These are phyloP conservation scores for Metschnikowia koreensis DNA, from an alignment of 805 yeast species.

Conservation along the genomic window DNA sequence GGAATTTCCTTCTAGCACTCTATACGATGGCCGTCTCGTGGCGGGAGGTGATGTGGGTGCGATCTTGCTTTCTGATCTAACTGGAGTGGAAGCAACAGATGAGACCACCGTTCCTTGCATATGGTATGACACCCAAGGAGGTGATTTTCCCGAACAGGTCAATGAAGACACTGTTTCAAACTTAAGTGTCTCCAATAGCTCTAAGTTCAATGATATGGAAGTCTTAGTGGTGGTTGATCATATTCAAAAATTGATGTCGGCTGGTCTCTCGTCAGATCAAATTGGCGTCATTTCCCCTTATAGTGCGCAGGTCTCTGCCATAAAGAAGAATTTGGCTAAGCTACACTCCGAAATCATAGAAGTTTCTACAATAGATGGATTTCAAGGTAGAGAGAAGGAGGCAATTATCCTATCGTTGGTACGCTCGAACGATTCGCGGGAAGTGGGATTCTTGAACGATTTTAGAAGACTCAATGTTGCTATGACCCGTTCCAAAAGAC, in stretches of 20 bases:
- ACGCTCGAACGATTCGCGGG: conserved; percentile 66
- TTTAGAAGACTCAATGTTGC: conserved; percentile 86
- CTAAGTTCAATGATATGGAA: conserved; percentile 80
- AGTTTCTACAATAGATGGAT: conserved; percentile 90
- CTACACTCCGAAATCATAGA: conserved; percentile 49
- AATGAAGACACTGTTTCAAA: conserved; percentile 22
- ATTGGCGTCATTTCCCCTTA: conserved; percentile 93
- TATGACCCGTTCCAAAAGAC: conserved; percentile 85
- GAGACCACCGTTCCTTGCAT: conserved; percentile 55
- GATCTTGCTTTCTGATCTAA: conserved; percentile 54
- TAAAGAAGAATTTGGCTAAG: conserved; percentile 41
- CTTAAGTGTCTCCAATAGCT: conserved; percentile 31
- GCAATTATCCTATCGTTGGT: conserved; percentile 78
- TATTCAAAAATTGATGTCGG: conserved; percentile 45
- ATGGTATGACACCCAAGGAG: conserved; percentile 95
- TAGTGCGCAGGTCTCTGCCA: conserved; percentile 72
- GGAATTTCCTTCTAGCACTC: conserved; percentile 64
- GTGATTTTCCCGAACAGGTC: conserved; percentile 66
- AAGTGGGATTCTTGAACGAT: conserved; percentile 82
- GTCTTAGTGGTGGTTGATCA: conserved; percentile 59
- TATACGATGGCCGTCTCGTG: conserved; percentile 60
- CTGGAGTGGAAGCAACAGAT: conserved; percentile 44
- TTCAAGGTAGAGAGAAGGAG: conserved; percentile 95
- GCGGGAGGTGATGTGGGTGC: conserved; percentile 61
- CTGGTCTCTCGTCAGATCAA: conserved; percentile 52